Evolutionary conservation across 352 stramenopile species (phyloP), one percentile per base, ranked within the genome.

Genomic region (Plasmopara viticola): DNA sequence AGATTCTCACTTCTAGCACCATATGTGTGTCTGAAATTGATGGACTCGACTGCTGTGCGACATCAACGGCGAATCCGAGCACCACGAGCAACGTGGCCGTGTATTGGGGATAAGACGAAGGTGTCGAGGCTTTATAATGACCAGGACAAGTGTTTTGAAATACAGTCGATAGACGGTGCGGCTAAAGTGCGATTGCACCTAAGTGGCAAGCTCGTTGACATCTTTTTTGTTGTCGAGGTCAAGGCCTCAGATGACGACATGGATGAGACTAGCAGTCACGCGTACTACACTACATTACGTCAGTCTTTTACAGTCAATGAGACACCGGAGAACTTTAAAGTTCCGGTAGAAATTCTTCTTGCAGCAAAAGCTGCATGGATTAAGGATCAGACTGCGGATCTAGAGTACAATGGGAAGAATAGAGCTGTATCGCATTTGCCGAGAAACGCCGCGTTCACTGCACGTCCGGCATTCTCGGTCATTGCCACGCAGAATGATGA

Each of bases 131-230:
- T 74, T 37, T 58, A 71, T 35, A 72, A 86, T 40, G 29, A 52
- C 12, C 14, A 54, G 14, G 51, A 58, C 6, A 59, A 64, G 30
- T 45, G 65, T 10, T 86, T 85, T 25, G 66, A 86, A 52, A 66
- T 90, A 48, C 64, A 74, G 40, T 90, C 80, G 10, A 69, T 86
- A 14, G 80, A 88, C n/a, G 75, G 80, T 17, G 64, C 67, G 7
- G 75, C 77, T 17, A 67, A 69, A 43, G 65, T 81, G 31, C 49
- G 46, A 15, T 38, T 85, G 37, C 62, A 74, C 45, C 15, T 46
- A 10, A 72, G 58, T 53, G 71, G 53, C 5, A 62, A 61, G 25
- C n/a, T 85, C 9, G 64, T 73, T 5, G 64, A 82, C 6, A 9
- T 76, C 0, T 66, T 57, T 46, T 79, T 63, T 40, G 17, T 64